These are phyloP conservation scores for Solanum dulcamara DNA, from an alignment of 257 asterid species.

Conservation along the genomic window DNA sequence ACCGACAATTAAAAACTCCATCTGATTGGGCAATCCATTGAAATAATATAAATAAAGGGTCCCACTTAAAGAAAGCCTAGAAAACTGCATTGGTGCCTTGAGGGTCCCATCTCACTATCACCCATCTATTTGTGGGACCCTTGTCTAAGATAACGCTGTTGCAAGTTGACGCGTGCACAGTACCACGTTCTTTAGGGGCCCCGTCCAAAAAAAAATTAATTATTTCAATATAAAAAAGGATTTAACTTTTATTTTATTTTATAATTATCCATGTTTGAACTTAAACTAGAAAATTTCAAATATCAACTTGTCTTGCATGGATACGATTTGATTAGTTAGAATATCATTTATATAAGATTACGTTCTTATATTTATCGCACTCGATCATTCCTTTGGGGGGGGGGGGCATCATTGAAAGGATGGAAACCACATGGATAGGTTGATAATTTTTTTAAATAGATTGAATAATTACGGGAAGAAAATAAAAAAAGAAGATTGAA, in stretches of 20 bases:
- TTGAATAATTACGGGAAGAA: no score
- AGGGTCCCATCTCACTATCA: background rate
- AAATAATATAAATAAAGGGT: background rate
- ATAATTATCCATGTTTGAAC: background rate
- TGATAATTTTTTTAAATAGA: no score
- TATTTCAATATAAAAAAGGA: background rate
- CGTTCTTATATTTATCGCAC: background rate
- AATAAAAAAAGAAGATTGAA: background rate
- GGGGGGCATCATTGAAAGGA: background rate
- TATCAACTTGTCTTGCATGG: background rate
- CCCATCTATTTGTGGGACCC: background rate
- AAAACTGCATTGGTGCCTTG: background rate
- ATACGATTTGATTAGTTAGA: background rate
- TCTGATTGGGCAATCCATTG: slow-evolving; percentile 3
- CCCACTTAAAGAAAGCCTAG: background rate
- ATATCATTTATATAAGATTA: background rate
- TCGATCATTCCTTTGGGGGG: background rate
- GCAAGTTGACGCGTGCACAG: background rate
- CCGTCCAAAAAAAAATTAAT: background rate
- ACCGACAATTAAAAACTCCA: slow-evolving; percentile 8
- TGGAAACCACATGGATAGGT: background rate
- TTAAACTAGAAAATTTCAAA: background rate
- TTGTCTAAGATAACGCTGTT: background rate
- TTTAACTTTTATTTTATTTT: no score
- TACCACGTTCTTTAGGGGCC: background rate